Conservation (phyloP, 2,329 filamentous ascomycete species). For the Fusarium citri region DNA sequence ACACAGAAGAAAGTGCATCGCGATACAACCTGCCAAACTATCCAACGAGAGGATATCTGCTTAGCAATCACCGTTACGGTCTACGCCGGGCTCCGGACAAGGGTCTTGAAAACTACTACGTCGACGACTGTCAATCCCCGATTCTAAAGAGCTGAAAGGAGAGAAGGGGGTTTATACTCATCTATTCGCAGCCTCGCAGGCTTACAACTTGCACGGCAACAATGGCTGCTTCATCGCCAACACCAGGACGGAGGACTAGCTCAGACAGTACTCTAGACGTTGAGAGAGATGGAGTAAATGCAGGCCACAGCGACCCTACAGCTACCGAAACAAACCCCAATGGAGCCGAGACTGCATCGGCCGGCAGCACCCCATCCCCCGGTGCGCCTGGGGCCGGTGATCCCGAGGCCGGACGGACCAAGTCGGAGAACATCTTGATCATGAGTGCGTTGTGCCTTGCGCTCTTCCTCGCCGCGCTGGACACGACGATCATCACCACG, state of each 20-base stretch:
- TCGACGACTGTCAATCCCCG: slow-evolving; percentile 20
- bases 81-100: slow-evolving; percentile 34
- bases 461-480: slow-evolving; percentile 66
- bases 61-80: slow-evolving; percentile 38
- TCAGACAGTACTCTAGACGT: slow-evolving; percentile 48
- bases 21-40: background rate
- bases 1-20: background rate
- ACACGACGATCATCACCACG: slow-evolving; percentile 73
- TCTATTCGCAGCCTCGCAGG: background rate
- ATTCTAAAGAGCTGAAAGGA: background rate
- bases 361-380: slow-evolving; percentile 19
- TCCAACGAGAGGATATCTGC: slow-evolving; percentile 5
- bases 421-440: slow-evolving; percentile 54
- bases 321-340: slow-evolving; percentile 19
- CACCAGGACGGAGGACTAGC: slow-evolving; percentile 41
- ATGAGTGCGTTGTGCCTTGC: slow-evolving; percentile 57
- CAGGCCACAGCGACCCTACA: background rate
- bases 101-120: slow-evolving; percentile 18
- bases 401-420: slow-evolving; percentile 53
- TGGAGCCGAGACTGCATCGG: slow-evolving; percentile 18
- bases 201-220: slow-evolving; percentile 5
- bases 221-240: slow-evolving; percentile 28
- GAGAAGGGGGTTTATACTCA: background rate
- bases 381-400: slow-evolving; percentile 32
- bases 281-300: slow-evolving; percentile 39